A percentile compares a stretch with the other conserved stretches of the same genome.
Evolutionary conservation across 1,139 yeast genomes (phyloP).

Genomic region (Kodamaea sp.): DNA sequence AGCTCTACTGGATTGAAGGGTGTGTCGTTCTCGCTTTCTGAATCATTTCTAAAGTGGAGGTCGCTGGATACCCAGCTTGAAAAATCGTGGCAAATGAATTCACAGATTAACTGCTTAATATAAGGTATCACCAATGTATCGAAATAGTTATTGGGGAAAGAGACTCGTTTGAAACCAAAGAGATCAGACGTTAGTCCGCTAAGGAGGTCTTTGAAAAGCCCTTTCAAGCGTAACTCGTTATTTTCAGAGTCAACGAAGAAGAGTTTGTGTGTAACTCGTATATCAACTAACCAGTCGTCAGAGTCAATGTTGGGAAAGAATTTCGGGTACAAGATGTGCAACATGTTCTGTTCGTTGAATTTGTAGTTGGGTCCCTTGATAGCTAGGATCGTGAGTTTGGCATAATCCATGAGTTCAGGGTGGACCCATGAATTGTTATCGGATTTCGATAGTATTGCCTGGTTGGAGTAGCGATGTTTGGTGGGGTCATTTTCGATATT

Average conservation of each 20-base stretch:
- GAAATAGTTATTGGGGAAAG: slow-evolving; percentile 27
- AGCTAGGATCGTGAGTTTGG: slow-evolving; percentile 44
- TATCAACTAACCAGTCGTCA: slow-evolving; percentile 43
- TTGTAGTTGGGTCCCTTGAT: slow-evolving; percentile 43
- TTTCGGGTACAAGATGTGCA: slow-evolving; percentile 49
- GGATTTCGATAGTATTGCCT: slow-evolving; percentile 22
- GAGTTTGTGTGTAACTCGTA: slow-evolving; percentile 19
- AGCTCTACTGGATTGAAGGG: slow-evolving; percentile 12
- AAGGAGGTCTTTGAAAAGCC: slow-evolving; percentile 22
- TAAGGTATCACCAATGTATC: slow-evolving; percentile 32
- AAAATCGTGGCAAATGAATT: slow-evolving; percentile 28
- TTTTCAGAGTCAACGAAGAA: slow-evolving; percentile 9
- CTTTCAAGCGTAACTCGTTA: slow-evolving; percentile 17
- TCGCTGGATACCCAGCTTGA: slow-evolving; percentile 17
- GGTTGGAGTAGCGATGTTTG: slow-evolving; percentile 1
- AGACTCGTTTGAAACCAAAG: slow-evolving; percentile 28
- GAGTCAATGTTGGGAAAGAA: slow-evolving; percentile 48
- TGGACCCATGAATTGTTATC: slow-evolving; percentile 40
- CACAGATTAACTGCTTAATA: slow-evolving; percentile 32
- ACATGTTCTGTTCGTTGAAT: slow-evolving; percentile 45
- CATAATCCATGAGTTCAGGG: slow-evolving; percentile 34
- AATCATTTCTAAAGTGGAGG: slow-evolving; percentile 10
- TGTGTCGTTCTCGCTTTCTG: slow-evolving; percentile 5
- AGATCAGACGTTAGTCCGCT: slow-evolving; percentile 19
- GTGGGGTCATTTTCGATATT: neutral